Base-by-base conservation (phyloP, 2,329 filamentous ascomycete genomes). In the Colletotrichum sp. region DNA sequence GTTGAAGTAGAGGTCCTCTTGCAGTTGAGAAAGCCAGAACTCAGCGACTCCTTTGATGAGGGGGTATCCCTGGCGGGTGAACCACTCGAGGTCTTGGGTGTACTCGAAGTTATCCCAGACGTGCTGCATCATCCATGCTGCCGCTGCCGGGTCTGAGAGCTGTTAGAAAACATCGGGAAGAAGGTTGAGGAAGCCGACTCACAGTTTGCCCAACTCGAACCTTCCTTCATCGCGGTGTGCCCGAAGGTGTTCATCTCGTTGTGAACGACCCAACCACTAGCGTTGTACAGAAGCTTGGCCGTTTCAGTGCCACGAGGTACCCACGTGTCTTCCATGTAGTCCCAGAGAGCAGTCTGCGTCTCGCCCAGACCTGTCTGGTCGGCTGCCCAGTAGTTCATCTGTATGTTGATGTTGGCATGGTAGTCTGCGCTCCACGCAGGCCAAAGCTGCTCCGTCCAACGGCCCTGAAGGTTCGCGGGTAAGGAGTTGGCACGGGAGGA, bases 321-420 rank as follows among this genome's bases (percentile, higher is more conserved):
- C 89, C 89, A 91, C 0, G 86, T 91, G 21, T 90, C 82, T 7
- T 83, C 77, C 82, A 92, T 91, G 71, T 89, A 91, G 9, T 88
- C 82, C 86, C 88, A 92, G 0, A 91, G 80, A 0, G 88, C 86
- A 0, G 81, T 80, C 63, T 89, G 86, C 1, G 89, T 84, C 3
- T 82, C 82, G 0, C 85, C 86, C 0, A 92, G 81, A 0, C 89
- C 90, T 0, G 89, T 90, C 68, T 90, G 86, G 39, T 91, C 89
- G 4, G 87, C 86, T 3, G 83, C 84, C 90, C 91, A 92, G 78
- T 92, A 87, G 75, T 92, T 92, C 91, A 92, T 92, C 77, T 92
- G 89, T 1, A 92, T 72, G 72, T 92, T 92, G 79, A 92, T 92
- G 76, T 92, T 90, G 52, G 87, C 84, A 68, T 91, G 90, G 72